A percentile compares a stretch with the other conserved stretches of the same genome.
These are phyloP conservation scores for Metarhizium rileyi DNA, from an alignment of 2,329 filamentous ascomycete genomes.

Conservation along the genomic window DNA sequence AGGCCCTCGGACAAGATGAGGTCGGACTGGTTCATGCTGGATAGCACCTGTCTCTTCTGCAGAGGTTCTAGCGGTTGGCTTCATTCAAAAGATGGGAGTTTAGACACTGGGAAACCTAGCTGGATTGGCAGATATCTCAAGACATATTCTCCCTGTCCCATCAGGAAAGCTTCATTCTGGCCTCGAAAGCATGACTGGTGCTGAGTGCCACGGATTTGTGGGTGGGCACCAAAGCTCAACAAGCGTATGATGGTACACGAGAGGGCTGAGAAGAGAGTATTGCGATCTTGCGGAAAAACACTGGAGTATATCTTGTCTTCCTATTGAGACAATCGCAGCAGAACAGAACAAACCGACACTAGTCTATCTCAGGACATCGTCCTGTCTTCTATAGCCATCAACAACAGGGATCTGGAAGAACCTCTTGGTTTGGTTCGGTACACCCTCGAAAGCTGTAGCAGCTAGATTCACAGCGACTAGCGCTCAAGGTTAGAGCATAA, in stretches of 20 bases:
- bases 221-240: neutral
- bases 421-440: constrained; percentile 24
- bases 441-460: constrained; percentile 42
- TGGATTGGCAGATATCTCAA: neutral
- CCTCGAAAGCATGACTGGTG: neutral
- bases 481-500: constrained; percentile 55
- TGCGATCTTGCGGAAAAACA: neutral
- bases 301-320: constrained; percentile 9
- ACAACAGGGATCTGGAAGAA: constrained; percentile 33
- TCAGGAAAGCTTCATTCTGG: neutral
- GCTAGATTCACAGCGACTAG: constrained; percentile 45
- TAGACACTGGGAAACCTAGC: neutral
- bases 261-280: constrained; percentile 1
- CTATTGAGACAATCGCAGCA: constrained; percentile 20
- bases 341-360: constrained; percentile 18
- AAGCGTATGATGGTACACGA: neutral
- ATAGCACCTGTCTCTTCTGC: neutral
- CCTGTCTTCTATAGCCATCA: constrained; percentile 36
- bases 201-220: neutral
- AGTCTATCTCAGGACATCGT: constrained; percentile 22
- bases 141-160: neutral
- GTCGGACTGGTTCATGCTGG: neutral
- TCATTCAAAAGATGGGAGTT: neutral
- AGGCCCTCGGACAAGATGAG: neutral
- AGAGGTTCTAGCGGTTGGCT: neutral